A percentile compares a stretch with the other conserved stretches of the same genome.
phyloP scores from a whole-genome alignment of 2,329 filamentous ascomycete genomes.

The Botrytis pseudocinerea region DNA sequence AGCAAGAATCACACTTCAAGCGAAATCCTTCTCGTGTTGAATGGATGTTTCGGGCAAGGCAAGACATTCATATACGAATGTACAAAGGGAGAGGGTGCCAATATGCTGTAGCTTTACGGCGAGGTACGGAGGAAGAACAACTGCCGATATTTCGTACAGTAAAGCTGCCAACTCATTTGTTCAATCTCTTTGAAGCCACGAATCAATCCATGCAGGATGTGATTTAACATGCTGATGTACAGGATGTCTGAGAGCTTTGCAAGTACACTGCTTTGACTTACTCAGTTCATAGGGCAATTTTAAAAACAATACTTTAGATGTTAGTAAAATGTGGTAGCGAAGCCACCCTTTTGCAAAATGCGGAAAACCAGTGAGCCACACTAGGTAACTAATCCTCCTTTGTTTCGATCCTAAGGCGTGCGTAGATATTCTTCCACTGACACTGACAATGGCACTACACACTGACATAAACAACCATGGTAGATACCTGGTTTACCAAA shows the following conservation, averaged over 20 bases:
- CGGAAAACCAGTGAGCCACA: not conserved
- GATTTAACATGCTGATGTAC: slow-evolving; percentile 8
- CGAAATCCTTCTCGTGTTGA: slow-evolving; percentile 19
- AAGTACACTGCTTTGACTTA: not conserved
- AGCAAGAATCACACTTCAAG: not conserved
- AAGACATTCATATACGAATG: slow-evolving; percentile 9
- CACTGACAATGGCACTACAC: slow-evolving; percentile 5
- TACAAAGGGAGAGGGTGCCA: slow-evolving; percentile 13
- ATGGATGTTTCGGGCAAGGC: slow-evolving; percentile 6
- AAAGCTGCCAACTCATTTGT: not conserved
- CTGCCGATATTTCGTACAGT: not conserved
- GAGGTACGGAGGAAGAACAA: not conserved
- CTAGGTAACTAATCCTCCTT: slow-evolving; percentile 11
- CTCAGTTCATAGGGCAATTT: not conserved
- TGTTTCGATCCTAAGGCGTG: slow-evolving; percentile 6
- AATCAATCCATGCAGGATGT: slow-evolving; percentile 2
- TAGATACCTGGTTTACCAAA: not conserved
- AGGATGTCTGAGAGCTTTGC: slow-evolving; percentile 13
- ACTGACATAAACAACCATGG: slow-evolving; percentile 4
- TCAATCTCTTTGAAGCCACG: slow-evolving; percentile 6
- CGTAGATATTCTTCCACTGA: not conserved
- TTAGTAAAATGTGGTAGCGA: not conserved
- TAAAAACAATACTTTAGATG: not conserved
- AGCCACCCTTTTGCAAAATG: not conserved
- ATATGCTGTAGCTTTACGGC: slow-evolving; percentile 7